Percentiles rank a stretch among this genome's conserved stretches.
phyloP scores from a whole-genome alignment of 768 basidiomycete genomes.

The Mrakia blollopis region DNA sequence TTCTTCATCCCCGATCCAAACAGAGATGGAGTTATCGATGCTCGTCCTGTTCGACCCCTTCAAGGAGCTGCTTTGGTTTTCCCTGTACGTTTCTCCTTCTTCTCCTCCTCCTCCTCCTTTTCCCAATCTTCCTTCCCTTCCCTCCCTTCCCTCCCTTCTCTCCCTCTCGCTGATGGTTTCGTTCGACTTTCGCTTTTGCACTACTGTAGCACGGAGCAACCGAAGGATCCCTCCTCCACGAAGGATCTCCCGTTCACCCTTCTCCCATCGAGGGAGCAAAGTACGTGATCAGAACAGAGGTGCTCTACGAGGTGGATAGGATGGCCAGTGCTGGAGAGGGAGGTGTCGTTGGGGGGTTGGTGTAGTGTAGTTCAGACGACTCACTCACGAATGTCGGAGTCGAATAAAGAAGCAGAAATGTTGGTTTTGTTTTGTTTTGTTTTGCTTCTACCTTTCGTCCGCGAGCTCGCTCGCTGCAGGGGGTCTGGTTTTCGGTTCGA shows the following conservation, averaged over 20 bases:
- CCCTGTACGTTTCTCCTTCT: slow-evolving; percentile 40
- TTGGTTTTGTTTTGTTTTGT: too few species aligned
- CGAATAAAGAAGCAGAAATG: too few species aligned
- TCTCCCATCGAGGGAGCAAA: slow-evolving; percentile 40
- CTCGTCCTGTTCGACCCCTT: slow-evolving; percentile 51
- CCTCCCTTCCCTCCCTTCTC: background rate
- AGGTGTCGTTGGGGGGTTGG: slow-evolving; percentile 27
- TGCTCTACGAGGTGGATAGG: slow-evolving; percentile 30
- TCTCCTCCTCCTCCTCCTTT: background rate
- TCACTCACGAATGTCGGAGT: too few species aligned
- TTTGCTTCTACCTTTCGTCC: too few species aligned
- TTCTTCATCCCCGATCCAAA: slow-evolving; percentile 53
- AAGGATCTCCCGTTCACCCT: slow-evolving; percentile 42
- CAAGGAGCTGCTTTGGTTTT: slow-evolving; percentile 54
- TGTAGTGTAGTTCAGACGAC: background rate
- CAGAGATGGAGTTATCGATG: slow-evolving; percentile 49
- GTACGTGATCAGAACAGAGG: slow-evolving; percentile 45
- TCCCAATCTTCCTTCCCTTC: background rate
- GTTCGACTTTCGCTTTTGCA: background rate
- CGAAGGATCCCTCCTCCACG: slow-evolving; percentile 43
- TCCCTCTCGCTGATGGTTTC: background rate
- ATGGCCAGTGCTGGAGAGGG: slow-evolving; percentile 29
- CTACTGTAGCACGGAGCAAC: slow-evolving; percentile 42
- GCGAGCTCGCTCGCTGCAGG: too few species aligned
- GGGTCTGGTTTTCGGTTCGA: background rate